phyloP scores from a whole-genome alignment of 2,329 filamentous ascomycete genomes.

The Cladobotryum protrusum region DNA sequence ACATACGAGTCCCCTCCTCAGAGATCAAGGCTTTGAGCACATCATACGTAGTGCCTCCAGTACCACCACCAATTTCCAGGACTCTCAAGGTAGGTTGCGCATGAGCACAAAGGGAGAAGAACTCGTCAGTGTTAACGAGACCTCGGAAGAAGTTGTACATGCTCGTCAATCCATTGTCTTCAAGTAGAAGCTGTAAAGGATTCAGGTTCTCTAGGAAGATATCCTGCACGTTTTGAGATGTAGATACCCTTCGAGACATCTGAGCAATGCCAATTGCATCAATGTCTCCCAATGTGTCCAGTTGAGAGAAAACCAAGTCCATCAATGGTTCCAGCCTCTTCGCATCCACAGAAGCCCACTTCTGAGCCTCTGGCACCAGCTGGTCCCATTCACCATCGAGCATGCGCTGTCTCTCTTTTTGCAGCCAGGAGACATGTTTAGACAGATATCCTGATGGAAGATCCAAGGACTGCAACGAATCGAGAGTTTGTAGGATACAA shows the following conservation, averaged over 20 bases:
- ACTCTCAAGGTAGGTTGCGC: slow-evolving; percentile 10
- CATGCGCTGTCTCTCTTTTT: too few relatives aligned
- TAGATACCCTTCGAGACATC: background rate
- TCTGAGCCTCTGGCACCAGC: too few relatives aligned
- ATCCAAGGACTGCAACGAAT: too few relatives aligned
- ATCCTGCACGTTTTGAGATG: background rate
- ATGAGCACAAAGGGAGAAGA: slow-evolving; percentile 7
- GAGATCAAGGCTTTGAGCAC: slow-evolving; percentile 16
- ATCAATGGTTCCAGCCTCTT: too few relatives aligned
- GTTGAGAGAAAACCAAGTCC: too few relatives aligned
- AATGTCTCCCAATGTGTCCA: background rate
- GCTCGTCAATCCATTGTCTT: background rate
- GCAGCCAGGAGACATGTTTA: too few relatives aligned
- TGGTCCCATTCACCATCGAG: too few relatives aligned
- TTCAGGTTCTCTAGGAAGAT: slow-evolving; percentile 1
- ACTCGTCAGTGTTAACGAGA: background rate
- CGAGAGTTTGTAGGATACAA: too few relatives aligned
- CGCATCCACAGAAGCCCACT: too few relatives aligned
- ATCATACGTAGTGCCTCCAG: slow-evolving; percentile 23
- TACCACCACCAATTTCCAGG: slow-evolving; percentile 32
- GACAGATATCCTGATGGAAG: too few relatives aligned
- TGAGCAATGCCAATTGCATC: background rate
- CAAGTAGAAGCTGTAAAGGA: background rate
- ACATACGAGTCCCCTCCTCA: background rate
- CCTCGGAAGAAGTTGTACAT: background rate